These are phyloP conservation scores for Grosmannia huntii DNA, from an alignment of 2,329 filamentous ascomycete species.

Conservation along the genomic window DNA sequence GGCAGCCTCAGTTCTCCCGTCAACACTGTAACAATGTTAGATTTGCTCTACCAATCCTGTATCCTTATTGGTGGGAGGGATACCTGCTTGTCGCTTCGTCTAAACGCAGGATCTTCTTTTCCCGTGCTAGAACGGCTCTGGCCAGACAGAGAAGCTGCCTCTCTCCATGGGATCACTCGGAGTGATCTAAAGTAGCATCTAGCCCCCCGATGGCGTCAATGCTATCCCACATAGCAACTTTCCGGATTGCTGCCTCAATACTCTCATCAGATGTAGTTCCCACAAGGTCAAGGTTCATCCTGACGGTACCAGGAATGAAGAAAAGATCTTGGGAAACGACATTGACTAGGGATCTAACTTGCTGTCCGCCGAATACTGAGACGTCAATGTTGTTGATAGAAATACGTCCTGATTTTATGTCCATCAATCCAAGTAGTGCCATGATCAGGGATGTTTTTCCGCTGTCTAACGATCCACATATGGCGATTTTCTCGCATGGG, in stretches of 20 bases:
- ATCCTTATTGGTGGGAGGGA: background rate
- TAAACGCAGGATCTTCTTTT: background rate
- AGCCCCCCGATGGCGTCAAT: background rate
- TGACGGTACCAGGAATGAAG: conserved; percentile 1
- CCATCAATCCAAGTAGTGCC: background rate
- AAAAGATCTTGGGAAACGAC: conserved; percentile 3
- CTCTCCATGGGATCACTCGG: background rate
- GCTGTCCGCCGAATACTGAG: background rate
- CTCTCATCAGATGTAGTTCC: conserved; percentile 8
- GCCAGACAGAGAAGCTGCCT: background rate
- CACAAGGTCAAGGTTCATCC: conserved; percentile 5
- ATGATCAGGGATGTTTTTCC: conserved; percentile 15
- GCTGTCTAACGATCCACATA: conserved; percentile 16
- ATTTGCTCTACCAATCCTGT: background rate
- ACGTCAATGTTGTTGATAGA: conserved; percentile 24
- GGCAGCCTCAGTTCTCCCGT: background rate
- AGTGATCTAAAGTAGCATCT: background rate
- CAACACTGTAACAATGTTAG: background rate
- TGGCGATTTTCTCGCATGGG: conserved; percentile 1
- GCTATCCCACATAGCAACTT: conserved; percentile 10
- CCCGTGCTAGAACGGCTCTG: background rate
- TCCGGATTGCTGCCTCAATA: conserved; percentile 4
- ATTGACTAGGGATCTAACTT: conserved; percentile 23
- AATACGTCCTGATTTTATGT: conserved; percentile 13
- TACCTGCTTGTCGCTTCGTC: background rate